A percentile compares a stretch with the other conserved stretches of the same genome.
These are phyloP conservation scores for Verticillium longisporum DNA, from an alignment of 2,329 filamentous ascomycete genomes.

Conservation along the genomic window DNA sequence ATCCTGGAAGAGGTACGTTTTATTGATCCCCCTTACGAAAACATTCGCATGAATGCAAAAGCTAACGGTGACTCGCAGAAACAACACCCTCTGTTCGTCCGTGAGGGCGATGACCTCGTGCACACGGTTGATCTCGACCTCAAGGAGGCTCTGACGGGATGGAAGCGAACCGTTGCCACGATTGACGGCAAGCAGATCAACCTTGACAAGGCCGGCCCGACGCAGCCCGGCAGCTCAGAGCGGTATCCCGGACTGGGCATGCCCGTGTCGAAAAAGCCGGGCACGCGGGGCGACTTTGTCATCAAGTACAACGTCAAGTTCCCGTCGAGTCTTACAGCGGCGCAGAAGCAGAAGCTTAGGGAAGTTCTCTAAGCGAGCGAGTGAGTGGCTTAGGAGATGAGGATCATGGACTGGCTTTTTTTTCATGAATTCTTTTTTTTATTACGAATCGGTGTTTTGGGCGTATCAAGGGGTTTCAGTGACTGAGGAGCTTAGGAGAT, in stretches of 20 bases:
- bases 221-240: conserved; percentile 75
- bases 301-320: conserved; percentile 91
- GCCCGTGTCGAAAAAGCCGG: conserved; percentile 87
- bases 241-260: conserved; percentile 83
- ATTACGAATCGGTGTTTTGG: neutral
- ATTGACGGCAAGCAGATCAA: conserved; percentile 85
- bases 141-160: conserved; percentile 92
- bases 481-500: neutral
- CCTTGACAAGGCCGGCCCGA: conserved; percentile 76
- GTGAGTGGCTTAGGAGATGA: neutral
- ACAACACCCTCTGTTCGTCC: conserved; percentile 74
- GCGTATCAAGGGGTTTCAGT: neutral
- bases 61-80: conserved; percentile 56
- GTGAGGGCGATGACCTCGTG: conserved; percentile 82
- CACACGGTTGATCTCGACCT: conserved; percentile 74
- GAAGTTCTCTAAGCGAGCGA: conserved; percentile 57
- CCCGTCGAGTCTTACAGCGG: conserved; percentile 66
- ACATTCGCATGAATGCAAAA: neutral
- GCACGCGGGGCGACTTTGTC: conserved; percentile 77
- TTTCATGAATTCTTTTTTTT: neutral
- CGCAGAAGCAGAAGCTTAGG: conserved; percentile 75
- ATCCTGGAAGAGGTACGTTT: conserved; percentile 80
- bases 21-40: neutral
- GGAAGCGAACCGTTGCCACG: conserved; percentile 84
- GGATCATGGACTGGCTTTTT: too few relatives aligned